A percentile compares a stretch with the other conserved stretches of the same genome.
These are phyloP conservation scores for Coemansia sp. DNA, from an alignment of 371 early-diverging fungal genomes.

Conservation along the genomic window DNA sequence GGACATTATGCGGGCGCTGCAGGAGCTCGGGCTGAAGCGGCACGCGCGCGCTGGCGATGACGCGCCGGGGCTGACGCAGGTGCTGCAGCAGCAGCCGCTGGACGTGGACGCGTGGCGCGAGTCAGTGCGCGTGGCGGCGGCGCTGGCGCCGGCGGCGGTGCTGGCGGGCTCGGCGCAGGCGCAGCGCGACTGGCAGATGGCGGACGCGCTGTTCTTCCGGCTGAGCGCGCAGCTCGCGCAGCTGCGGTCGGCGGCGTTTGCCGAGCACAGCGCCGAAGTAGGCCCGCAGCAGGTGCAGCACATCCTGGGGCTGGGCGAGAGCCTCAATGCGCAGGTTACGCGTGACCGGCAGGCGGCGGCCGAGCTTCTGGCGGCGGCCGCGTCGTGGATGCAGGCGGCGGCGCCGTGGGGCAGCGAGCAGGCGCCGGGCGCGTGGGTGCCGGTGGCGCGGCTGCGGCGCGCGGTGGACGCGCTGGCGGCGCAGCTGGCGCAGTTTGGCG, in stretches of 20 bases:
- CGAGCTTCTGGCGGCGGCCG: slow-evolving; percentile 15
- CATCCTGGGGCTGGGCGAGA: slow-evolving; percentile 25
- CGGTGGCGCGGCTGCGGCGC: slow-evolving; percentile 13
- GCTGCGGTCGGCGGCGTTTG: slow-evolving; percentile 26
- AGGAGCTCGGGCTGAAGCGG: slow-evolving; percentile 76
- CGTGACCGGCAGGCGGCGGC: slow-evolving; percentile 33
- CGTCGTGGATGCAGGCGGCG: slow-evolving; percentile 36
- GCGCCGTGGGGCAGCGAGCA: slow-evolving; percentile 14
- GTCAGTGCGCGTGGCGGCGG: neutral
- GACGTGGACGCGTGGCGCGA: slow-evolving; percentile 26
- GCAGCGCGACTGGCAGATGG: slow-evolving; percentile 26
- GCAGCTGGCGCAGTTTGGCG: slow-evolving; percentile 24
- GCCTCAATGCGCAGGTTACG: slow-evolving; percentile 15
- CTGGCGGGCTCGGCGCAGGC: slow-evolving; percentile 5
- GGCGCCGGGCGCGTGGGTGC: too few relatives aligned
- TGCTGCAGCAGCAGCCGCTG: slow-evolving; percentile 24
- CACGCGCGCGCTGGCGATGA: slow-evolving; percentile 51
- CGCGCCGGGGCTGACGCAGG: slow-evolving; percentile 10
- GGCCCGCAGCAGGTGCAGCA: slow-evolving; percentile 30
- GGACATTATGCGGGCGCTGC: slow-evolving; percentile 81
- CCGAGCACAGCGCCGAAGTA: slow-evolving; percentile 37
- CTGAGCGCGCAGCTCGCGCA: slow-evolving; percentile 34
- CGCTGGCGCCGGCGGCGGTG: slow-evolving; percentile 4
- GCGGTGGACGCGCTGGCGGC: slow-evolving; percentile 11
- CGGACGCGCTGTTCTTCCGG: slow-evolving; percentile 32